Evolutionary conservation across 179 eudicot genomes (phyloP).

Genomic region (Carnegiea gigantea): DNA sequence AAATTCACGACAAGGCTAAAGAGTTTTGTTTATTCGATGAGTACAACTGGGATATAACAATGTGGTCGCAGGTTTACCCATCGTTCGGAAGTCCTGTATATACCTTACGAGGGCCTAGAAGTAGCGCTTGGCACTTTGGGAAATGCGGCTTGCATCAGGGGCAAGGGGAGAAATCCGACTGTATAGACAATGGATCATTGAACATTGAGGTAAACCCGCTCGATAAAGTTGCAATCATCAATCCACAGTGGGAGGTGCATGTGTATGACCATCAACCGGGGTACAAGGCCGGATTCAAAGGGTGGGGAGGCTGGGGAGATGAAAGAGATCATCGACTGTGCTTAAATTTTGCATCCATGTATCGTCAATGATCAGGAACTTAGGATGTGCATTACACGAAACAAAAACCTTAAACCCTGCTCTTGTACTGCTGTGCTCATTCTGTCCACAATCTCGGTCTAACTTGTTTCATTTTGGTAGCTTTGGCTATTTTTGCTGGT

Average conservation of each 20-base stretch:
- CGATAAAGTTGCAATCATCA: conserved; percentile 59
- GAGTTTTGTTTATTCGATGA: conserved; percentile 88
- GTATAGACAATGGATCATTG: conserved; percentile 64
- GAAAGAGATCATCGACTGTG: conserved; percentile 69
- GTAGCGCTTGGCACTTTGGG: conserved; percentile 92
- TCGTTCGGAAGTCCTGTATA: conserved; percentile 85
- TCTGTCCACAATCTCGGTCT: neutral
- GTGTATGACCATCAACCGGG: conserved; percentile 60
- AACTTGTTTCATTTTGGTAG: neutral
- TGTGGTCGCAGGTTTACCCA: conserved; percentile 95
- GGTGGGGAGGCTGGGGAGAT: conserved; percentile 99
- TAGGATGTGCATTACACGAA: neutral
- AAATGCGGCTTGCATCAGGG: conserved; percentile 98
- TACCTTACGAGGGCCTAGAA: conserved; percentile 76
- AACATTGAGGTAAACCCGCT: conserved; percentile 53
- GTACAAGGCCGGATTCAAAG: conserved; percentile 82
- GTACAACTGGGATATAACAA: conserved; percentile 97
- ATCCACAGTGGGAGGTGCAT: conserved; percentile 58
- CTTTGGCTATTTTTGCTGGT: neutral
- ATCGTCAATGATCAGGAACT: conserved; percentile 27
- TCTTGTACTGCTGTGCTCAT: neutral
- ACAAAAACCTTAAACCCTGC: no score
- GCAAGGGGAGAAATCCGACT: conserved; percentile 53
- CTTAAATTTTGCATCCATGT: conserved; percentile 81
- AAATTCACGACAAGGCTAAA: conserved; percentile 62